phyloP scores from a whole-genome alignment of 768 basidiomycete species.

The Floccularia luteovirens region DNA sequence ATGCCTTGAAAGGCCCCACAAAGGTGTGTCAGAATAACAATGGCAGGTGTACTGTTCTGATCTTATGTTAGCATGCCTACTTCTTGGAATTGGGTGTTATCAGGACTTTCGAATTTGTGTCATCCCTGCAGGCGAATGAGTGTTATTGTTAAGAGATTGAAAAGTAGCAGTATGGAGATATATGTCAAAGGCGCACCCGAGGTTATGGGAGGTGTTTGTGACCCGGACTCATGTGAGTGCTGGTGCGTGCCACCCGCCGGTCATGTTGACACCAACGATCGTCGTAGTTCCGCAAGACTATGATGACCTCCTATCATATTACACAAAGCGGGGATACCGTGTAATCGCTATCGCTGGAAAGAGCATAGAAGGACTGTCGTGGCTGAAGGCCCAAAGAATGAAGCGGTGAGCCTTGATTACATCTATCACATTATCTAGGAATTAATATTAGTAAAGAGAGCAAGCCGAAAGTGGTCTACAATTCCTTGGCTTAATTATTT shows the following conservation, averaged over 20 bases:
- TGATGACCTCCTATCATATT: constrained; percentile 92
- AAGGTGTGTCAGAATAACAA: constrained; percentile 39
- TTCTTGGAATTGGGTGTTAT: constrained; percentile 97
- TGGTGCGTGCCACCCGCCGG: not conserved
- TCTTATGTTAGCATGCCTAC: constrained; percentile 69
- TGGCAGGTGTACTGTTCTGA: no score
- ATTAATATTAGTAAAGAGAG: constrained; percentile 47
- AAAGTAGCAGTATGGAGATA: constrained; percentile 92
- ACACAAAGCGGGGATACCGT: constrained; percentile 93
- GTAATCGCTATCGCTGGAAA: constrained; percentile 98
- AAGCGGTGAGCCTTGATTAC: constrained; percentile 53
- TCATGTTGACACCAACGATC: constrained; percentile 5
- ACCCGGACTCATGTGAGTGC: constrained; percentile 78
- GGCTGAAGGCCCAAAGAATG: constrained; percentile 96
- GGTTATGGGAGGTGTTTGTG: constrained; percentile 94
- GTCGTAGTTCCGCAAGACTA: constrained; percentile 87
- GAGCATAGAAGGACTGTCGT: constrained; percentile 86
- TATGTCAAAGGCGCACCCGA: constrained; percentile 99
- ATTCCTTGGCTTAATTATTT: constrained; percentile 94
- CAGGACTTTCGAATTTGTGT: constrained; percentile 94
- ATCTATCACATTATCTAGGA: constrained; percentile 1
- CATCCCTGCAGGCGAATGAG: constrained; percentile 92
- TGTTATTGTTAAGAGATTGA: constrained; percentile 92
- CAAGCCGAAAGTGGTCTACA: constrained; percentile 87
- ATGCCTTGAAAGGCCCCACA: constrained; percentile 78